These are phyloP conservation scores for Artomyces pyxidatus DNA, from an alignment of 768 basidiomycete genomes.

Conservation along the genomic window DNA sequence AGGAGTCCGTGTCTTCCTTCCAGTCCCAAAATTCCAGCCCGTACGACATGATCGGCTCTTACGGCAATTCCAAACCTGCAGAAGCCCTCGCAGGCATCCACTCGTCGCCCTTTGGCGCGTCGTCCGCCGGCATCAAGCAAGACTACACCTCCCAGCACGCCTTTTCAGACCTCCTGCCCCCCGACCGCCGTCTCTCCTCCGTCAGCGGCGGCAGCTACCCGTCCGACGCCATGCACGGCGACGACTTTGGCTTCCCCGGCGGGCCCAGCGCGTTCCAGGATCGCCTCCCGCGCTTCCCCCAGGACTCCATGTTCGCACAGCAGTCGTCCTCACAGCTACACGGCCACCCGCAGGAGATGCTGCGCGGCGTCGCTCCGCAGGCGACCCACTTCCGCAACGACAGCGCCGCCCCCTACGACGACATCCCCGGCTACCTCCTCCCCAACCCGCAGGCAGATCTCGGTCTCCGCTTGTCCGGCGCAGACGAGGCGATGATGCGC, in stretches of 20 bases:
- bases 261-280: constrained; percentile 44
- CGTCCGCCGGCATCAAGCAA: constrained; percentile 29
- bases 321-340: constrained; percentile 40
- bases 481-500: constrained; percentile 54
- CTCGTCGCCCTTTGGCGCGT: constrained; percentile 41
- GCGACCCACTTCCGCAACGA: constrained; percentile 60
- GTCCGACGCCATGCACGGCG: constrained; percentile 53
- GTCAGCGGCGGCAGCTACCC: constrained; percentile 39
- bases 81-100: constrained; percentile 55
- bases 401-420: constrained; percentile 44
- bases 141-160: constrained; percentile 43
- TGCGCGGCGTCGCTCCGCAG: constrained; percentile 65
- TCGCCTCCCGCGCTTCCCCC: constrained; percentile 45
- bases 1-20: constrained; percentile 57
- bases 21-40: constrained; percentile 41
- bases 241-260: constrained; percentile 44
- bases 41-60: constrained; percentile 62
- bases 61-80: constrained; percentile 54
- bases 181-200: constrained; percentile 52
- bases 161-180: constrained; percentile 50
- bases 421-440: constrained; percentile 49
- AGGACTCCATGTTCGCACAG: constrained; percentile 47
- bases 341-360: constrained; percentile 45
- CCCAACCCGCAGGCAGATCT: constrained; percentile 47
- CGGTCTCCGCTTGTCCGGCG: constrained; percentile 51